A percentile compares a stretch with the other conserved stretches of the same genome.
Conservation (phyloP, 164 flowering plant species). For the Nelumbo lutea region DNA sequence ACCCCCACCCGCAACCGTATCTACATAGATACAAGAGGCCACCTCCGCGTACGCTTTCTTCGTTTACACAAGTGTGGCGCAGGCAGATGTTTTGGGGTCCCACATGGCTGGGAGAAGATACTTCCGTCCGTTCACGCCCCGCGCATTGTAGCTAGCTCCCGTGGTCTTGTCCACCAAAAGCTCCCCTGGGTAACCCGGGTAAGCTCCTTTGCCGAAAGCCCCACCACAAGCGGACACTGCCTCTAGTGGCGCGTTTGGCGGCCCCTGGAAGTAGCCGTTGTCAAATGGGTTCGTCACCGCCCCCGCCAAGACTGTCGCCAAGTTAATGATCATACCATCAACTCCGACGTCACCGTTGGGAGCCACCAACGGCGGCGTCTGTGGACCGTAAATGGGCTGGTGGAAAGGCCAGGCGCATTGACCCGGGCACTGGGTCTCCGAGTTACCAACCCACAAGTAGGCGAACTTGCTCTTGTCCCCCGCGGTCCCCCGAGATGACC, state of each 20-base stretch:
- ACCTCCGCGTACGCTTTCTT: not conserved
- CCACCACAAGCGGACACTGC: conserved; percentile 85
- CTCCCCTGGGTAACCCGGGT: conserved; percentile 75
- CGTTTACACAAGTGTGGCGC: conserved; percentile 51
- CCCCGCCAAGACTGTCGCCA: conserved; percentile 71
- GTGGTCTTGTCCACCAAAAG: conserved; percentile 46
- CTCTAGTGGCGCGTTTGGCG: conserved; percentile 61
- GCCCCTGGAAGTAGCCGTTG: conserved; percentile 71
- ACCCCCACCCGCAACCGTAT: not conserved
- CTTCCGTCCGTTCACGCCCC: conserved; percentile 55
- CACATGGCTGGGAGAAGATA: conserved; percentile 78
- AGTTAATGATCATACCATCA: conserved; percentile 78
- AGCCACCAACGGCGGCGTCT: conserved; percentile 60
- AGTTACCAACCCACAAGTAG: conserved; percentile 79
- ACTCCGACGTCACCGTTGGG: conserved; percentile 85
- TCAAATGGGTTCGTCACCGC: conserved; percentile 75
- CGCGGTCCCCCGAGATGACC: conserved; percentile 22
- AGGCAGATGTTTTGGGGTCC: conserved; percentile 62
- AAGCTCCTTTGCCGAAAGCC: conserved; percentile 61
- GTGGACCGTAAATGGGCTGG: conserved; percentile 80
- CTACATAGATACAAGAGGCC: not conserved
- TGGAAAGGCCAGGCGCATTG: conserved; percentile 93
- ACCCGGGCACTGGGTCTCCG: conserved; percentile 81
- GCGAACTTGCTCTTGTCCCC: conserved; percentile 22
- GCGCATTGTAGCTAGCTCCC: conserved; percentile 78